phyloP scores from a whole-genome alignment of 768 basidiomycete genomes.

The Agaricus blazei region DNA sequence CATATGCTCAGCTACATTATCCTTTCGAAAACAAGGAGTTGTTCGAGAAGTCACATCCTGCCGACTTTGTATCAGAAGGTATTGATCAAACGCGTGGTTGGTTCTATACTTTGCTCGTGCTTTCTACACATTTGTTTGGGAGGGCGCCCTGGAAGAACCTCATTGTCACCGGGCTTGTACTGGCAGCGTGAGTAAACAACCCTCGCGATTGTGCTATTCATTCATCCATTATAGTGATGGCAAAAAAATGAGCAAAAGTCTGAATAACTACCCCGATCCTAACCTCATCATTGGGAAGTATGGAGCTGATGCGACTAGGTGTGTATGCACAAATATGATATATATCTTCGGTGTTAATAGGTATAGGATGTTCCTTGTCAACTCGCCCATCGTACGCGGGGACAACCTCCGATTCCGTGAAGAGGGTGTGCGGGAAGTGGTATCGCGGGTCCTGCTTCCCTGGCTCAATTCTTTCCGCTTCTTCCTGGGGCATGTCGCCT shows the following conservation, averaged over 20 bases:
- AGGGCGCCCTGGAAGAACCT: conserved; percentile 97
- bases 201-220: neutral
- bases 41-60: conserved; percentile 85
- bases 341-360: neutral
- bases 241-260: conserved; percentile 99
- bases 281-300: conserved; percentile 84
- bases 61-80: conserved; percentile 96
- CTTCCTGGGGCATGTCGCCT: conserved; percentile 91
- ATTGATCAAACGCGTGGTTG: conserved; percentile 99
- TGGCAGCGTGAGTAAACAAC: conserved; percentile 71
- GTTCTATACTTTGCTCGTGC: conserved; percentile 97
- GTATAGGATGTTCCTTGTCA: conserved; percentile 92
- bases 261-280: conserved; percentile 96
- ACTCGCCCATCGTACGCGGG: conserved; percentile 96
- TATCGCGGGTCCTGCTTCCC: conserved; percentile 93
- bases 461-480: conserved; percentile 99
- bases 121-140: conserved; percentile 93
- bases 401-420: conserved; percentile 98
- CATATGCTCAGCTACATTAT: conserved; percentile 95
- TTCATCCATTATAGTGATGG: conserved; percentile 59
- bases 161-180: conserved; percentile 92
- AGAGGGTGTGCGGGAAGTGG: conserved; percentile 94
- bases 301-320: conserved; percentile 95
- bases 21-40: conserved; percentile 95
- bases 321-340: conserved; percentile 1